Evolutionary conservation across 2,329 filamentous ascomycete genomes (phyloP).

Genomic region (Pseudocercospora pini-densiflorae): DNA sequence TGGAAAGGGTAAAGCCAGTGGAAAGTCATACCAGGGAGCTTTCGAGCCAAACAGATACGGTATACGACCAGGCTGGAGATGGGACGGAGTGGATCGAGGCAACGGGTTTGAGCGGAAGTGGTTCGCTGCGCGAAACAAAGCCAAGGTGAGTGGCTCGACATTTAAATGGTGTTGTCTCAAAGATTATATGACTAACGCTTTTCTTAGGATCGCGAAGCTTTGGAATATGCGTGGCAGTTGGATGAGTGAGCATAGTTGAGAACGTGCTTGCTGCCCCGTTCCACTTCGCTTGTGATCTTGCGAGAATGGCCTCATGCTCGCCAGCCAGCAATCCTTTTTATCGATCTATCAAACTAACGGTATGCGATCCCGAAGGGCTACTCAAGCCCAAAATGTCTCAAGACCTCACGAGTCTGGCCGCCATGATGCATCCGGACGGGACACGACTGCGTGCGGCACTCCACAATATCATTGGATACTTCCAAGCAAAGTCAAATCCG

Average conservation of each 20-base stretch:
- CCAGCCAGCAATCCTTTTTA: background rate
- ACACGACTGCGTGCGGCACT: background rate
- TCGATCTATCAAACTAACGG: background rate
- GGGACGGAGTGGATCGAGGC: conserved; percentile 94
- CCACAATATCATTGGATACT: background rate
- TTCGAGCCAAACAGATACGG: conserved; percentile 91
- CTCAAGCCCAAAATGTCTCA: background rate
- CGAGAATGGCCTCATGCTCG: background rate
- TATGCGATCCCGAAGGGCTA: background rate
- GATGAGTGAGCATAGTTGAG: conserved; percentile 65
- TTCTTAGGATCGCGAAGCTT: conserved; percentile 68
- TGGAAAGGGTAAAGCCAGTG: conserved; percentile 54
- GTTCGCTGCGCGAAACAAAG: conserved; percentile 84
- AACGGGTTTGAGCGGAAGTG: conserved; percentile 94
- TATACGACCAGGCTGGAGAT: conserved; percentile 87
- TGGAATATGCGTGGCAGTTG: conserved; percentile 96
- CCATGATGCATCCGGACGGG: background rate
- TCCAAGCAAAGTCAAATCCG: background rate
- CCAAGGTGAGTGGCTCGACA: conserved; percentile 41
- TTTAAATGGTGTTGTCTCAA: background rate
- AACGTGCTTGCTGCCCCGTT: background rate
- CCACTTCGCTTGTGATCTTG: background rate
- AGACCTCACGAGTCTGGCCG: background rate
- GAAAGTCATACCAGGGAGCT: conserved; percentile 72
- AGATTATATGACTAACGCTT: background rate